These are phyloP conservation scores for Claviceps pazoutovae DNA, from an alignment of 2,329 filamentous ascomycete genomes.

Conservation along the genomic window DNA sequence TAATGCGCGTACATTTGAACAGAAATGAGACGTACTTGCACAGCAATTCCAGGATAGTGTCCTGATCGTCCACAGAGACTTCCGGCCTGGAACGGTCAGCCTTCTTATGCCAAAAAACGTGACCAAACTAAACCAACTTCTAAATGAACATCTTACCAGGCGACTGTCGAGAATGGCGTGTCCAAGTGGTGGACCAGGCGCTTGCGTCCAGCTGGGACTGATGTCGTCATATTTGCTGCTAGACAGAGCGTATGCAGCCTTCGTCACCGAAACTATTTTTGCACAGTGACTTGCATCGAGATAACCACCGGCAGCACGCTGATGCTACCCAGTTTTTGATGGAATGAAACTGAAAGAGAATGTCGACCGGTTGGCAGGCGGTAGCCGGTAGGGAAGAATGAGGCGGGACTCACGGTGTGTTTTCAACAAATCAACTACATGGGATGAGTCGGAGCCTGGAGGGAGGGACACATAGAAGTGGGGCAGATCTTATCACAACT, in stretches of 20 bases:
- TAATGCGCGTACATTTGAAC: neutral
- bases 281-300: too few species aligned
- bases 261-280: neutral
- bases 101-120: too few species aligned
- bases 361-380: neutral
- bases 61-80: constrained; percentile 42
- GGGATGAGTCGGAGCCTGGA: too few species aligned
- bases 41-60: constrained; percentile 50
- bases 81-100: constrained; percentile 37
- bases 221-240: constrained; percentile 12
- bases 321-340: neutral
- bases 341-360: too few species aligned
- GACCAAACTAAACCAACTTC: neutral
- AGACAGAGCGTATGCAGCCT: neutral
- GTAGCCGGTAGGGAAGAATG: neutral
- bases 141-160: constrained; percentile 36
- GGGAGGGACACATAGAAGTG: neutral
- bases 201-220: constrained; percentile 25
- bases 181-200: constrained; percentile 51
- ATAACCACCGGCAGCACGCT: too few species aligned
- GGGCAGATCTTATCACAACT: neutral
- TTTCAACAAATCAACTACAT: neutral
- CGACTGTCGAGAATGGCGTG: constrained; percentile 45
- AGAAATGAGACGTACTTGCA: constrained; percentile 39
- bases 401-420: too few species aligned